These are phyloP conservation scores for Piloderma croceum DNA, from an alignment of 768 basidiomycete genomes.

Conservation along the genomic window DNA sequence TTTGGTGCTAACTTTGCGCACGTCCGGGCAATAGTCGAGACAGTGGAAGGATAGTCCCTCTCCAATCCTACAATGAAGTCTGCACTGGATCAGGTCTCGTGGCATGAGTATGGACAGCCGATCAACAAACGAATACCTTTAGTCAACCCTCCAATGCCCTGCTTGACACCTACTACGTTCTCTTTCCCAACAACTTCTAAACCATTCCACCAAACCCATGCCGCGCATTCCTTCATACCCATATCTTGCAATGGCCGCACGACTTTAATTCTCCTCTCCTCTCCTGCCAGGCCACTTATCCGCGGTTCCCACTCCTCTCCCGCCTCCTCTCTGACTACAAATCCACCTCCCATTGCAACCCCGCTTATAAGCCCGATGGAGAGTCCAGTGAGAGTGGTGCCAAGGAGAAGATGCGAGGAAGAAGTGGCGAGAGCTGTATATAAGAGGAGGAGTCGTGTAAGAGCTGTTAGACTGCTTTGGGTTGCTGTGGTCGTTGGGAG, in stretches of 20 bases:
- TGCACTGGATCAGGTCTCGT: too few species aligned
- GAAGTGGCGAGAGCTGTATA: constrained; percentile 52
- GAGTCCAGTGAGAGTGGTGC: constrained; percentile 73
- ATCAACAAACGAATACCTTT: constrained; percentile 45
- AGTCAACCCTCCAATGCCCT: constrained; percentile 62
- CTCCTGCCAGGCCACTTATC: constrained; percentile 8
- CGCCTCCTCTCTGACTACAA: constrained; percentile 58
- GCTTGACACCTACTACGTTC: constrained; percentile 39
- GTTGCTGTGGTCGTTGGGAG: constrained; percentile 74
- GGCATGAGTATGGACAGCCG: too few species aligned
- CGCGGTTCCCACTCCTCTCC: constrained; percentile 63
- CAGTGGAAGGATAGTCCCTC: constrained; percentile 80
- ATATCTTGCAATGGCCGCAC: constrained; percentile 68
- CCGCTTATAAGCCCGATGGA: constrained; percentile 70
- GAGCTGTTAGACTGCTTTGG: constrained; percentile 47
- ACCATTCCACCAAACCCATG: constrained; percentile 71
- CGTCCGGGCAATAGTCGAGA: constrained; percentile 76
- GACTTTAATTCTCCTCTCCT: constrained; percentile 37
- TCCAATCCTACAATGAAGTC: constrained; percentile 80
- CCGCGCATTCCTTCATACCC: constrained; percentile 72
- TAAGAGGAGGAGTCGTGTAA: constrained; percentile 65
- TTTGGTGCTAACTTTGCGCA: constrained; percentile 75
- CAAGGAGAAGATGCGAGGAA: constrained; percentile 75
- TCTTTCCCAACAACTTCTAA: constrained; percentile 49
- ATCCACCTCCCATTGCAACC: constrained; percentile 74